These are phyloP conservation scores for Chalciporus chontae DNA, from an alignment of 768 basidiomycete genomes.

Conservation along the genomic window DNA sequence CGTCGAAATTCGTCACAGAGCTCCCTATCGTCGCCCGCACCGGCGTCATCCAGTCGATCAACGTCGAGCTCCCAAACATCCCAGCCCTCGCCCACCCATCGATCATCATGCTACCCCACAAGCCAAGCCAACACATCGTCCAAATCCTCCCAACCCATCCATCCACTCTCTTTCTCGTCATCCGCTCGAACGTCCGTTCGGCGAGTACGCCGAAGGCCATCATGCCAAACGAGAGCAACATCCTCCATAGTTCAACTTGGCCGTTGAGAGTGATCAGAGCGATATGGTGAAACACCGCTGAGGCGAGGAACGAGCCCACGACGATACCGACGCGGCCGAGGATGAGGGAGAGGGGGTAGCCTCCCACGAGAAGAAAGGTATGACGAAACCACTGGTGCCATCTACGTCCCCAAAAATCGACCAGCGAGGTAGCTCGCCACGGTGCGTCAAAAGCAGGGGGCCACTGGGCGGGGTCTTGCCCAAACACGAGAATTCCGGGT, in stretches of 20 bases:
- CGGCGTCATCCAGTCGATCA: constrained; percentile 7
- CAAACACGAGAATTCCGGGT: constrained; percentile 25
- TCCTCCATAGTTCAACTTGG: constrained; percentile 39
- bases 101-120: constrained; percentile 21
- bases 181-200: constrained; percentile 33
- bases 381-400: constrained; percentile 39
- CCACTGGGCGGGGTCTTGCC: constrained; percentile 29
- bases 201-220: constrained; percentile 49
- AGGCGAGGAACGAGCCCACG: constrained; percentile 54
- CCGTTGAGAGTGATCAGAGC: constrained; percentile 49
- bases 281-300: constrained; percentile 53
- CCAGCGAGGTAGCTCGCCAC: constrained; percentile 34
- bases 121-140: constrained; percentile 29
- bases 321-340: constrained; percentile 48
- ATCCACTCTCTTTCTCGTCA: constrained; percentile 26
- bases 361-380: constrained; percentile 30
- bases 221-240: constrained; percentile 51
- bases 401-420: constrained; percentile 35
- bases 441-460: constrained; percentile 34
- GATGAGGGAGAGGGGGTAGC: constrained; percentile 29
- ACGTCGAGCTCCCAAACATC: constrained; percentile 5
- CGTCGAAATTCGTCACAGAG: too few species aligned
- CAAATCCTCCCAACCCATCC: constrained; percentile 39
- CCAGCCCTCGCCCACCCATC: constrained; percentile 21
- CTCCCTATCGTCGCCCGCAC: constrained; percentile 10